Evolutionary conservation across 305 asterid species (phyloP).

Genomic region (Lippia alba): DNA sequence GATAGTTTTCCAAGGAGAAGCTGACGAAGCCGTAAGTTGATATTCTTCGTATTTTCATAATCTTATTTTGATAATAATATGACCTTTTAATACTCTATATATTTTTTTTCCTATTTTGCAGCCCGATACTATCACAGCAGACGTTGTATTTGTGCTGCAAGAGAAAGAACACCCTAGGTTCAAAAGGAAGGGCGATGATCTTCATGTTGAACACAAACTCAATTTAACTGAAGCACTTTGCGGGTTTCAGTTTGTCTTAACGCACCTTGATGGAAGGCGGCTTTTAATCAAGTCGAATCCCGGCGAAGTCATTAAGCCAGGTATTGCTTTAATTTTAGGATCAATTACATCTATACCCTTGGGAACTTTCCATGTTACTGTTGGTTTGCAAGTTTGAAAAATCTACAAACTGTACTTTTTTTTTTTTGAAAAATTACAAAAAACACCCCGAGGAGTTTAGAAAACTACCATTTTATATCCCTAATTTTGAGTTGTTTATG

Average conservation of each 20-base stretch:
- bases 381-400: background rate
- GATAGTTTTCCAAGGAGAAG: conserved; percentile 61
- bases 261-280: conserved; percentile 71
- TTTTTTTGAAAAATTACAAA: too few relatives aligned
- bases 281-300: conserved; percentile 68
- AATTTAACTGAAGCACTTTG: conserved; percentile 64
- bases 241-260: conserved; percentile 61
- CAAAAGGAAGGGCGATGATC: conserved; percentile 62
- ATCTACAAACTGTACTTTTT: too few relatives aligned
- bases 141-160: conserved; percentile 56
- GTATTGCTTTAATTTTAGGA: conserved; percentile 33
- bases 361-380: background rate
- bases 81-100: background rate
- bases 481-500: too few relatives aligned
- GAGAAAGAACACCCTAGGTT: conserved; percentile 64
- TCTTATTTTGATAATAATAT: background rate
- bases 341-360: too few relatives aligned
- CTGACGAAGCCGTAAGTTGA: conserved; percentile 65
- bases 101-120: conserved; percentile 38
- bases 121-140: conserved; percentile 70
- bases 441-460: too few relatives aligned
- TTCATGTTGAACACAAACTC: conserved; percentile 56
- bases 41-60: background rate
- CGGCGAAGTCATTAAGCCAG: conserved; percentile 70
- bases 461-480: too few relatives aligned